A percentile compares a stretch with the other conserved stretches of the same genome.
phyloP scores from a whole-genome alignment of 495 filamentous ascomycete genomes.

The Aspergillus olivimuriae region DNA sequence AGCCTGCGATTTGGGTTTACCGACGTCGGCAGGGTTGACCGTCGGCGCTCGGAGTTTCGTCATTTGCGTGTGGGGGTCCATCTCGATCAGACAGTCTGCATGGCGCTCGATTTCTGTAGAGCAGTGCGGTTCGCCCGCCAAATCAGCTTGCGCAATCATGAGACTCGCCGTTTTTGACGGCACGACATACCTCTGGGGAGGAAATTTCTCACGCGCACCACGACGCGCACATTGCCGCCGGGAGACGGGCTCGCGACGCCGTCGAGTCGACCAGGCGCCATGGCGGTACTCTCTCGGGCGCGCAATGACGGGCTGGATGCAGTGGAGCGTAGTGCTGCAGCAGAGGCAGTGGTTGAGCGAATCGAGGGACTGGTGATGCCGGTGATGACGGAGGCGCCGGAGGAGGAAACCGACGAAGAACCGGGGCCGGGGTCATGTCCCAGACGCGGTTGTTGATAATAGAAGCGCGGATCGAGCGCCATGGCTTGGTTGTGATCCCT shows the following conservation, averaged over 20 bases:
- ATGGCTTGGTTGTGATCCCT: slow-evolving; percentile 43
- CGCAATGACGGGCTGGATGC: slow-evolving; percentile 61
- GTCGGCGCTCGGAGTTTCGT: slow-evolving; percentile 64
- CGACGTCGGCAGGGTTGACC: slow-evolving; percentile 55
- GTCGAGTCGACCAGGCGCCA: slow-evolving; percentile 27
- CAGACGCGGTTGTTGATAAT: slow-evolving; percentile 45
- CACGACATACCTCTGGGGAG: slow-evolving; percentile 67
- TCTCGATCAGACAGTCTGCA: slow-evolving; percentile 78
- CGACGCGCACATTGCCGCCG: slow-evolving; percentile 88
- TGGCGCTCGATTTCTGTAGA: slow-evolving; percentile 69
- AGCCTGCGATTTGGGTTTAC: slow-evolving; percentile 58
- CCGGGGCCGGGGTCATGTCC: slow-evolving; percentile 32
- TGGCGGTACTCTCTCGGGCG: slow-evolving; percentile 58
- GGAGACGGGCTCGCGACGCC: slow-evolving; percentile 30
- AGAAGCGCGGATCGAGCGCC: slow-evolving; percentile 53
- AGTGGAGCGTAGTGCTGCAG: slow-evolving; percentile 42
- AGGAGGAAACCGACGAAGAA: slow-evolving; percentile 53
- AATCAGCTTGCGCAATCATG: neutral
- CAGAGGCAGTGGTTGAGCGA: slow-evolving; percentile 56
- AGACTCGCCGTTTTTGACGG: too few species aligned
- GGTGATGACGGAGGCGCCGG: slow-evolving; percentile 46
- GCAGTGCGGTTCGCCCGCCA: neutral
- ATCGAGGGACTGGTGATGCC: slow-evolving; percentile 43
- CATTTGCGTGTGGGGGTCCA: slow-evolving; percentile 78
- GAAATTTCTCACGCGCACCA: slow-evolving; percentile 87